Evolutionary conservation across 305 asterid genomes (phyloP), one percentile per base, ranked within the genome.

Genomic region (Caryopteris hybrid): DNA sequence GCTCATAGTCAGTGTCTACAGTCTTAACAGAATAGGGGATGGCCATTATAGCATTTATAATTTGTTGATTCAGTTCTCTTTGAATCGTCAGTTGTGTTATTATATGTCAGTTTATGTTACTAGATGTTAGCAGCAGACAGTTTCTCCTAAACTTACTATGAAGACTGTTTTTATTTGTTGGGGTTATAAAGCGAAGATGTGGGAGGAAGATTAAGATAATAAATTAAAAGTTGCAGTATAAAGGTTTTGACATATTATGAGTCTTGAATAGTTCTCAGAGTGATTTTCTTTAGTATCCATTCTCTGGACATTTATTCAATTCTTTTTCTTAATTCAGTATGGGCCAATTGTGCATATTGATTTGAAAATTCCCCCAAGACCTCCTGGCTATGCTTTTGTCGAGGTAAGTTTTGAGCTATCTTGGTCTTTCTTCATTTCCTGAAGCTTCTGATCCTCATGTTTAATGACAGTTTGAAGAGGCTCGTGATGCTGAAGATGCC

Each of bases 401-500:
- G 99, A 95, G 94, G 99, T 88, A 77, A 69, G 82, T 33, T 46
- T 52, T 50, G 23, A 54, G 50, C 68, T 70, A 20, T 61, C 20
- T 54, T 17, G 29, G 20, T 6, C 64, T 25, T 29, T 23, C 21
- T 68, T 62, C 22, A 20, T 47, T 43, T 62, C 12, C 33, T 52
- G 45, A 6, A 59, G n/a, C 70, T 11, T 73, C 54, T 55, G 18
- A 47, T 42, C 18, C 17, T 48, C 47, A 16, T 60, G 38, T 25
- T 48, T 67, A 16, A 0, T 66, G 27, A 63, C 88, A 95, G 99
- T 95, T 91, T 71, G 98, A 95, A 79, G 97, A 95, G 75, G 79
- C 88, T 9, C 98, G 96, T 18, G 98, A 95, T 81, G 99, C 99
- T 72, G 99, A 95, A 64, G 98, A 91, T 83, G 99, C 99, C 57